Base-by-base conservation (phyloP, 1,139 yeast genomes). In the Protomyces macrosporus region DNA sequence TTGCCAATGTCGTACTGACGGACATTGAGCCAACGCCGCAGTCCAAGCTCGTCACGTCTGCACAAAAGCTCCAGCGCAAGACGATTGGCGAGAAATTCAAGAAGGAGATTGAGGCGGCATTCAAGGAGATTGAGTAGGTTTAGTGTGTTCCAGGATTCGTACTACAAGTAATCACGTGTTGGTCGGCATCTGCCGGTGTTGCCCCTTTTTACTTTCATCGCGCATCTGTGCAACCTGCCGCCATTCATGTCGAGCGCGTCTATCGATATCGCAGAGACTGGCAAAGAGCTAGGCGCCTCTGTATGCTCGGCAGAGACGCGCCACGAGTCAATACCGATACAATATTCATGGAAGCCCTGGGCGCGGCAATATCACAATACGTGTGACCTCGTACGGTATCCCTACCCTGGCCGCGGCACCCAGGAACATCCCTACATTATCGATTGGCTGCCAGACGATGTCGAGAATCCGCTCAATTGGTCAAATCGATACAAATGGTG, bases 11-110 rank as follows among this genome's bases (percentile, higher is more conserved):
- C 67, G 90, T 88, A 30, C 75, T 95, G 66, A 82, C 85, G 67
- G 93, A 88, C 70, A 91, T 86, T 59, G 99, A 95, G 78, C 95
- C 98, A 98, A 91, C 98, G 59, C 98, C 98, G 56, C 95, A 90
- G 76, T 89, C 86, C 73, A 98, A 97, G 1, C 88, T 80, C 70
- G 95, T 93, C 65, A 90, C 98, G 9, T 85, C 95, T 68, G 98
- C 98, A 37, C 98, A 93, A 78, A 95, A 95, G 77, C 82, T 95
- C 71, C 97, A 93, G 79, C 87, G 99, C 81, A 89, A 84, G 81
- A 88, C 88, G 81, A 95, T 95, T 74, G 79, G 90, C 72, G 84
- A 80, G 52, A 84, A 71, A 57, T 76, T 76, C 68, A 68, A 73
- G 70, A 70, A 71, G 55, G 75, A 69, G 4, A 68, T 78, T 61